These are phyloP conservation scores for Claviceps pazoutovae DNA, from an alignment of 2,329 filamentous ascomycete genomes.

Conservation along the genomic window DNA sequence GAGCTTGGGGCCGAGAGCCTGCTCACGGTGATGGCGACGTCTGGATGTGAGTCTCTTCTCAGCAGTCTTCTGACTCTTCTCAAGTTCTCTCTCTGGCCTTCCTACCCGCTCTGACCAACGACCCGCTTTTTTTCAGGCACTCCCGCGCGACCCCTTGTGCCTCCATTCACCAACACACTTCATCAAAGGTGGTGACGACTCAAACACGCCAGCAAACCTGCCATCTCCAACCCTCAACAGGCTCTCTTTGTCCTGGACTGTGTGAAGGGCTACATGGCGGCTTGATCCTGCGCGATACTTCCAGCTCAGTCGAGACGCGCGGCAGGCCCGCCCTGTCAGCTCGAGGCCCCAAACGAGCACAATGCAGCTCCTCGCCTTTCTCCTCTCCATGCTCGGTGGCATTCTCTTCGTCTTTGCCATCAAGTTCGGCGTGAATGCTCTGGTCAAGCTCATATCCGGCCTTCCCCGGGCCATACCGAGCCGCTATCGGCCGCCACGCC, in stretches of 20 bases:
- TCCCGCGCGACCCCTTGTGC: neutral
- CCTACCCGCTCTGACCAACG: neutral
- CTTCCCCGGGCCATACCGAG: slow-evolving; percentile 18
- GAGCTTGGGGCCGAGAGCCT: no score
- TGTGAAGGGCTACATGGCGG: no score
- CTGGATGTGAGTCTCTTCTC: no score
- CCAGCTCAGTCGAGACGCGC: neutral
- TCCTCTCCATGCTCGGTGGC: slow-evolving; percentile 22
- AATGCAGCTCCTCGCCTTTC: slow-evolving; percentile 13
- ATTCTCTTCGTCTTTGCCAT: slow-evolving; percentile 19
- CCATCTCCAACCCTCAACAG: no score
- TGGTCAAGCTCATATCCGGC: slow-evolving; percentile 11
- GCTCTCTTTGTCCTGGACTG: no score
- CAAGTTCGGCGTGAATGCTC: slow-evolving; percentile 11
- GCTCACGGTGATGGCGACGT: no score
- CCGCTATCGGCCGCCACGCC: slow-evolving; percentile 20
- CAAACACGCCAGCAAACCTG: no score
- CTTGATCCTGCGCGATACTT: no score
- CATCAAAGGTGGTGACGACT: no score
- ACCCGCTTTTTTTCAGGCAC: neutral
- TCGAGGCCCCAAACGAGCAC: neutral
- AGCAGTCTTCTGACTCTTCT: no score
- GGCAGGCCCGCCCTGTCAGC: neutral
- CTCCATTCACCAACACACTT: no score
- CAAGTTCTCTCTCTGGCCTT: no score